Percentiles rank a stretch among this genome's conserved stretches.
Conservation (phyloP, 805 yeast genomes). For the Pichia nanzhaoensis region DNA sequence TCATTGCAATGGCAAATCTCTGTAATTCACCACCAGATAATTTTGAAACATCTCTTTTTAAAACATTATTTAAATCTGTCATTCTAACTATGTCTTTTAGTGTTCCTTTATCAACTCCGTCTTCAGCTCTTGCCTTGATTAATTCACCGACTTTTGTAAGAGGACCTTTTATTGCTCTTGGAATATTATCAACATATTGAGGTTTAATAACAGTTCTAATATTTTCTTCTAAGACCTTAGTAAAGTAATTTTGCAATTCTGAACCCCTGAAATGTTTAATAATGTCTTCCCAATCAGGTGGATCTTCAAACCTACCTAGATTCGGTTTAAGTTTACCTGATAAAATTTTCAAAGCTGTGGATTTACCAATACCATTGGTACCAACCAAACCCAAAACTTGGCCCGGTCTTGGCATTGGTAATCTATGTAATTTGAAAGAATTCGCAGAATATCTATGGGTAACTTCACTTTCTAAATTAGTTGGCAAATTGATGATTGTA, state of each 20-base stretch:
- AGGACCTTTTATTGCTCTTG: slow-evolving; percentile 92
- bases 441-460: slow-evolving; percentile 98
- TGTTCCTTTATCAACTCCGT: slow-evolving; percentile 47
- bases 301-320: slow-evolving; percentile 87
- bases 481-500: slow-evolving; percentile 91
- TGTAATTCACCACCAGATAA: slow-evolving; percentile 98
- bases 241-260: slow-evolving; percentile 93
- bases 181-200: slow-evolving; percentile 96
- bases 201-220: slow-evolving; percentile 98
- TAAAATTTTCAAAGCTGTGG: slow-evolving; percentile 92
- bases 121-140: slow-evolving; percentile 71
- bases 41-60: slow-evolving; percentile 82
- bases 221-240: slow-evolving; percentile 87
- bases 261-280: slow-evolving; percentile 91
- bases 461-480: slow-evolving; percentile 85
- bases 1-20: slow-evolving; percentile 96
- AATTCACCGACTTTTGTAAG: slow-evolving; percentile 80
- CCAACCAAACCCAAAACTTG: slow-evolving; percentile 98
- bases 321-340: slow-evolving; percentile 98
- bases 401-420: slow-evolving; percentile 98
- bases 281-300: slow-evolving; percentile 97
- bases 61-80: slow-evolving; percentile 68
- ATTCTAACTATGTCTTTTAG: slow-evolving; percentile 60
- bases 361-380: slow-evolving; percentile 98
- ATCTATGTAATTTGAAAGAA: slow-evolving; percentile 92